phyloP scores from a whole-genome alignment of 768 basidiomycete species.

The Phylloporus sp. region DNA sequence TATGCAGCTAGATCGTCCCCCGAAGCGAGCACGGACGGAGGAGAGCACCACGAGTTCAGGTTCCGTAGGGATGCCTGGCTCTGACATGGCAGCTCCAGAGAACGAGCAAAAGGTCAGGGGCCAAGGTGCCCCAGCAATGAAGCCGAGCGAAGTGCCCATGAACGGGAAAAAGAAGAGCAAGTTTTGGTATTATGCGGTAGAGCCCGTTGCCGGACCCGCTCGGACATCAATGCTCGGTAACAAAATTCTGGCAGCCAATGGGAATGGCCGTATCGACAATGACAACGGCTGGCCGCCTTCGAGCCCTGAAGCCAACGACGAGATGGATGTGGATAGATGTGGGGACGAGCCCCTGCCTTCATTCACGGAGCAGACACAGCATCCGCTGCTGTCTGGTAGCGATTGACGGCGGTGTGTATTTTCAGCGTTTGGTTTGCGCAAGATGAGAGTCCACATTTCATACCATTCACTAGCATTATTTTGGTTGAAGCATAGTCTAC shows the following conservation, averaged over 20 bases:
- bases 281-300: slow-evolving; percentile 6
- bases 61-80: slow-evolving; percentile 34
- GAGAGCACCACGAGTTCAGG: slow-evolving; percentile 61
- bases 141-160: slow-evolving; percentile 68
- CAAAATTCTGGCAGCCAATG: slow-evolving; percentile 19
- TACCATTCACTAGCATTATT: slow-evolving; percentile 29
- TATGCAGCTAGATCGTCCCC: slow-evolving; percentile 45
- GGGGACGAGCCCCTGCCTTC: slow-evolving; percentile 15
- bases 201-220: slow-evolving; percentile 47
- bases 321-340: slow-evolving; percentile 25
- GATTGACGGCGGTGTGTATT: slow-evolving; percentile 5
- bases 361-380: slow-evolving; percentile 14
- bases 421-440: slow-evolving; percentile 9
- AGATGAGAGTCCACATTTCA: slow-evolving; percentile 18
- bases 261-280: slow-evolving; percentile 14
- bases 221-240: slow-evolving; percentile 10
- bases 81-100: slow-evolving; percentile 21
- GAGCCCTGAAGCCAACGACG: slow-evolving; percentile 1
- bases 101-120: slow-evolving; percentile 46
- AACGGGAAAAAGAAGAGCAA: slow-evolving; percentile 83
- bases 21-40: slow-evolving; percentile 75
- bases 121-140: slow-evolving; percentile 62
- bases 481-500: slow-evolving; percentile 28
- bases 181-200: slow-evolving; percentile 87
- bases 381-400: slow-evolving; percentile 7